A percentile compares a stretch with the other conserved stretches of the same genome.
Evolutionary conservation across 2,329 filamentous ascomycete genomes (phyloP).

Genomic region (Paracorniculantispora psalliotae): DNA sequence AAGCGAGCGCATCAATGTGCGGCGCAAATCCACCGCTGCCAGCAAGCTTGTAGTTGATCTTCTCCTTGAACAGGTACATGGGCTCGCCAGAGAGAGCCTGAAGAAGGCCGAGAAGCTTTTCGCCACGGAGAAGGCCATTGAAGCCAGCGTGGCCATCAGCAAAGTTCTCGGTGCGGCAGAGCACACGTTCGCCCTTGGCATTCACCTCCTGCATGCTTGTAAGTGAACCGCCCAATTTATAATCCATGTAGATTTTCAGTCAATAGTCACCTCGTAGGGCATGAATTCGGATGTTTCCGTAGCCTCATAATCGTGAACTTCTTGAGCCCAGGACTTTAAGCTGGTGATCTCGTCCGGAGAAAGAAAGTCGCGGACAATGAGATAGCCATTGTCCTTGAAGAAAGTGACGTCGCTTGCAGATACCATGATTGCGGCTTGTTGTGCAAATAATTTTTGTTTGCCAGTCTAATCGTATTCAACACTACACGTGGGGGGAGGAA

Average conservation of each 20-base stretch:
- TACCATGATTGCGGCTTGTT: conserved; percentile 8
- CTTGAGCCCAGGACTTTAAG: conserved; percentile 17
- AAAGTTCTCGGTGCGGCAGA: conserved; percentile 19
- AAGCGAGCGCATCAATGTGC: conserved; percentile 20
- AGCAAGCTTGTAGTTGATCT: conserved; percentile 20
- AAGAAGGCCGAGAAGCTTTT: conserved; percentile 16
- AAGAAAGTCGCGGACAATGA: conserved; percentile 18
- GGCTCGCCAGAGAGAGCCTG: conserved; percentile 15
- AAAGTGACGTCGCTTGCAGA: conserved; percentile 9
- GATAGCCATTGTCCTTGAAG: conserved; percentile 17
- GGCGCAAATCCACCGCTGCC: conserved; percentile 21
- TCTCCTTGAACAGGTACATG: conserved; percentile 20
- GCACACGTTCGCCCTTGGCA: conserved; percentile 15
- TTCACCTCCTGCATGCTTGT: conserved; percentile 16
- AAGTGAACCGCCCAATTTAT: background rate
- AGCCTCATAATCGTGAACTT: conserved; percentile 17
- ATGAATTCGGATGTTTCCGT: conserved; percentile 16
- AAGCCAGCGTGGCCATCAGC: conserved; percentile 18
- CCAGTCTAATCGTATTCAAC: background rate
- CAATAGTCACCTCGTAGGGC: conserved; percentile 13
- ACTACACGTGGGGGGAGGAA: background rate
- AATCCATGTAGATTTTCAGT: background rate
- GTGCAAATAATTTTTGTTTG: background rate
- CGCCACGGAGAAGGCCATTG: conserved; percentile 15
- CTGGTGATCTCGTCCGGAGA: conserved; percentile 7